Base-by-base conservation (phyloP, 2,329 filamentous ascomycete species). In the Hymenoscyphus salicellus region DNA sequence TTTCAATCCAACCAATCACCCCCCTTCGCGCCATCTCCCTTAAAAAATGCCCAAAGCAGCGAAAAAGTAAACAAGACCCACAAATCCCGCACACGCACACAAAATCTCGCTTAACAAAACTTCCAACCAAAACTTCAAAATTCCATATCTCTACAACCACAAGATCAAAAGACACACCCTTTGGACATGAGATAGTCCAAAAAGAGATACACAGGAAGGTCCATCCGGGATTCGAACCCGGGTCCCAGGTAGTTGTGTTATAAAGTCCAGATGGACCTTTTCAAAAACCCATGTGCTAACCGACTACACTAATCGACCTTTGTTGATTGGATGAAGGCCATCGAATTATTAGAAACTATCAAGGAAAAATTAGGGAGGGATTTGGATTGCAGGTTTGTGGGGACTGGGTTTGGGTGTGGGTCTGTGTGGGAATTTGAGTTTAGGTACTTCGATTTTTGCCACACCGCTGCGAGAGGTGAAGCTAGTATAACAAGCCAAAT, bases 271-370 rank as follows among this genome's bases (percentile, higher is more conserved):
- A 3, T 10, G n/a, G n/a, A n/a, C 23, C 36, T 16, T 3, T 14
- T 52, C 46, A 52, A 52, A 52, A 52, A 52, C 46, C 46, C 46
- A 52, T 52, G 46, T 52, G 46, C 46, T 52, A 52, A 52, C 46
- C 46, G 46, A 52, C 46, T 52, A 52, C 46, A 52, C 46, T 52
- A 52, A 52, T 52, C 46, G 46, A 52, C 46, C 46, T 3, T 26
- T 28, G n/a, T 20, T 49, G 41, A 46, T 52, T 52, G 20, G 20
- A 26, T 52, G 10, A 5, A 3, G 16, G n/a, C 1, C 7, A 1
- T 36, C 2, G 1, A 1, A 2, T 1, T 36, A 1, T 11, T 36
- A 11, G 3, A 36, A 3, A 1, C 1, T 36, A 36, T 36, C 3
- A 2, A 36, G 33, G 4, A 14, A 36, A 14, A n/a, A n/a, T n/a